Conservation (phyloP, 2,329 filamentous ascomycete species). For the Thielaviopsis musarum region DNA sequence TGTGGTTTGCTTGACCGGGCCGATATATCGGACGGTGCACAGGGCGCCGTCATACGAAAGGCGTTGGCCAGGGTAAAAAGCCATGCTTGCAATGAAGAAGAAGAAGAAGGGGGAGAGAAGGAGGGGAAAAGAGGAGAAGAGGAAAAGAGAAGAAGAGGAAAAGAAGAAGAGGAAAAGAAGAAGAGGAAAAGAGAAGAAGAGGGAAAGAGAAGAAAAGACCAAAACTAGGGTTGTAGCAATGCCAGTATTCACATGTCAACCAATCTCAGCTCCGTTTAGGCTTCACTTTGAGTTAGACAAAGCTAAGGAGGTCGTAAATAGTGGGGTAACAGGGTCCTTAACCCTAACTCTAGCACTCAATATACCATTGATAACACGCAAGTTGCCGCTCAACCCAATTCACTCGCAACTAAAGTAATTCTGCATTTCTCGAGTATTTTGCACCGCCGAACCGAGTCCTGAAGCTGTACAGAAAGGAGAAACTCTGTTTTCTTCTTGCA, state of each 20-base stretch:
- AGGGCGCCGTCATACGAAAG: constrained; percentile 60
- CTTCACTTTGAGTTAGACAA: neutral
- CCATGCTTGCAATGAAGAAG: too few relatives aligned
- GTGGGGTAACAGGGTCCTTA: neutral
- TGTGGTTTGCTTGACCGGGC: constrained; percentile 55
- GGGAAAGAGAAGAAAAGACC: too few relatives aligned
- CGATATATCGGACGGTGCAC: constrained; percentile 76
- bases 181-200: neutral
- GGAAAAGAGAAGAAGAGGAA: too few relatives aligned
- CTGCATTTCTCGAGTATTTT: neutral
- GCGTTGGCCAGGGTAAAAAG: constrained; percentile 48
- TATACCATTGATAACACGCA: neutral
- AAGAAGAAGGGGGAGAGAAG: neutral
- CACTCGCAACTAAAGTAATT: neutral
- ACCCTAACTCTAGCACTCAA: neutral
- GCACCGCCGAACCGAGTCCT: neutral
- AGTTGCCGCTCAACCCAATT: neutral
- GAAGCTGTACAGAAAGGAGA: neutral
- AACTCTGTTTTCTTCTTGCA: neutral
- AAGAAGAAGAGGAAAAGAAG: neutral
- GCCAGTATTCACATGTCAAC: neutral
- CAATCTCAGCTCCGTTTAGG: neutral
- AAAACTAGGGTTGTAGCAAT: too few relatives aligned
- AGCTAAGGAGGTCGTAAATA: neutral
- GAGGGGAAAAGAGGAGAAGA: too few relatives aligned